Conservation (phyloP, 306 rosid species). For the Medicago ruthenica region DNA sequence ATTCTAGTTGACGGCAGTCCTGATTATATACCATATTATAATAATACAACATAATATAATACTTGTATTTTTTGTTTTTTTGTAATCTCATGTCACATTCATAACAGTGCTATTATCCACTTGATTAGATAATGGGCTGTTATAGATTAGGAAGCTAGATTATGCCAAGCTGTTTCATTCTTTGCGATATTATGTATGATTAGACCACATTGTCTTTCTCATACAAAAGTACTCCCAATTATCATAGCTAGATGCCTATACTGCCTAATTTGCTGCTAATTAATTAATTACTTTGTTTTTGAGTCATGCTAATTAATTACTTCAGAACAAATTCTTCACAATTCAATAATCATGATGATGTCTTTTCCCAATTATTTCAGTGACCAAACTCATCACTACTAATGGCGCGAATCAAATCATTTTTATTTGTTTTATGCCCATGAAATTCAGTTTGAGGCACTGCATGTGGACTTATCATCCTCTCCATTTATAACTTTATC, state of each 20-base stretch:
- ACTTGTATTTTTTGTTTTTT: slow-evolving; percentile 36
- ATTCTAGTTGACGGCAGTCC: slow-evolving; percentile 9
- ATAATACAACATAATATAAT: background rate
- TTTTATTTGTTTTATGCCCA: background rate
- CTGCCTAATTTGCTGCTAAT: slow-evolving; percentile 48
- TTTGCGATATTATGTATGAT: slow-evolving; percentile 40
- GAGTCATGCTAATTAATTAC: background rate
- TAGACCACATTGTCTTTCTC: slow-evolving; percentile 57
- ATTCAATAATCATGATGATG: slow-evolving; percentile 33
- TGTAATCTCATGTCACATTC: slow-evolving; percentile 40
- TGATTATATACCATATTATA: background rate
- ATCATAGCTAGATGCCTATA: slow-evolving; percentile 35
- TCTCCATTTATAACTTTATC: too few relatives aligned
- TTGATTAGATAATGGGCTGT: slow-evolving; percentile 46
- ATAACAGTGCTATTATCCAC: slow-evolving; percentile 42
- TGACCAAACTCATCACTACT: slow-evolving; percentile 32
- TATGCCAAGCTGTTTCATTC: slow-evolving; percentile 36
- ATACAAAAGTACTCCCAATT: slow-evolving; percentile 44
- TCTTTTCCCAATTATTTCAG: slow-evolving; percentile 48
- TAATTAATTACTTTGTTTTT: slow-evolving; percentile 15
- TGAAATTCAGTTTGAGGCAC: too few relatives aligned
- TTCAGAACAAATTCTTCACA: slow-evolving; percentile 45
- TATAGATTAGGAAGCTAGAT: slow-evolving; percentile 45
- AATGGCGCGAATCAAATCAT: slow-evolving; percentile 38
- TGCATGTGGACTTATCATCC: too few relatives aligned